Evolutionary conservation across 2,329 filamentous ascomycete genomes (phyloP), one percentile per base, ranked within the genome.

Genomic region (Cercospora nicotianae): DNA sequence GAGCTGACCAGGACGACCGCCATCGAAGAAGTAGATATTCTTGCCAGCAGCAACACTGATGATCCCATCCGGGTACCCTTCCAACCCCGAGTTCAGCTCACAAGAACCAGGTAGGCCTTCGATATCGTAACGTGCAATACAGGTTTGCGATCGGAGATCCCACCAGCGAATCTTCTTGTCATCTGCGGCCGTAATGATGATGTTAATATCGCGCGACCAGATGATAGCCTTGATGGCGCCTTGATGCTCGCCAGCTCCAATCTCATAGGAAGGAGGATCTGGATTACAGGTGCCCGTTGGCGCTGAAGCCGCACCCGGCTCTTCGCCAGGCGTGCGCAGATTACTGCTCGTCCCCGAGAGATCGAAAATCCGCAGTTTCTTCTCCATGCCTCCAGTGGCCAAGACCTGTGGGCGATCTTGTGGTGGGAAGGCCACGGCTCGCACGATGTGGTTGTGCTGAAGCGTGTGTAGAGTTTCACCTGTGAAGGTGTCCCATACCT

Each of bases 111-210:
- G 94, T 71, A 92, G 87, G 36, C 91, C 92, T 68, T 96, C 92
- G 55, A 98, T 87, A 9, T 86, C 84, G 77, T 92, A 89, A 67
- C 94, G 89, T 55, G 91, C 88, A 68, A 96, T 88, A 26, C 92
- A 89, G 36, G 89, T 85, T 63, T 90, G 89, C 63, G 88, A 89
- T 26, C 92, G 89, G 59, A 98, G 83, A 79, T 99, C 93, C 83
- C 95, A 96, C 95, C 95, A 99, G 66, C 95, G 89, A 28, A 99
- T 87, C 58, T 91, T 93, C 78, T 95, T 96, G 78, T 97, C 94
- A 71, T 92, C 90, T 0, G 93, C 91, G 2, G 94, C 94, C 0
- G 95, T 99, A 61, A 96, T 91, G 66, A 99, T 84, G 70, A 94
- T 89, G 75, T 95, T 96, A 61, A 91, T 91, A 67, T 89, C 87